These are phyloP conservation scores for Setaria italica DNA, from an alignment of 202 grass and related monocot species.

Conservation along the genomic window DNA sequence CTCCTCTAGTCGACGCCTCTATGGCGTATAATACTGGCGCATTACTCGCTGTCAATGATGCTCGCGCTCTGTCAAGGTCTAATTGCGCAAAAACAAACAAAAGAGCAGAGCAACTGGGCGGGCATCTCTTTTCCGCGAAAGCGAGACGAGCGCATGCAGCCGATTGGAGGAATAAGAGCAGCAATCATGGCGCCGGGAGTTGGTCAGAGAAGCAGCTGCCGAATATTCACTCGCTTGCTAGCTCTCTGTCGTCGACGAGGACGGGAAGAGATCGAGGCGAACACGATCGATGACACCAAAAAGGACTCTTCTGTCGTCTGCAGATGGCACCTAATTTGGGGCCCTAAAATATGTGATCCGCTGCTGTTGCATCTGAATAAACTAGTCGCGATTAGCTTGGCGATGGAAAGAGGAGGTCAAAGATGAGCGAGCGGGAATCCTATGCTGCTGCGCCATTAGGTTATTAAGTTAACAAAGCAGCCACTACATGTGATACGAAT, in stretches of 20 bases:
- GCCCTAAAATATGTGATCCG: conserved; percentile 37
- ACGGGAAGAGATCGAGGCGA: not conserved
- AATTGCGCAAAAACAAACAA: conserved; percentile 3
- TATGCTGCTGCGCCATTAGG: conserved; percentile 39
- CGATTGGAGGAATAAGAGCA: conserved; percentile 31
- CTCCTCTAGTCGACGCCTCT: not conserved
- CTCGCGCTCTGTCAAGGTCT: not conserved
- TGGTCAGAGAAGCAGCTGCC: conserved; percentile 39
- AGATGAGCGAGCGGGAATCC: conserved; percentile 35
- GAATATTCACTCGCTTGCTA: conserved; percentile 18
- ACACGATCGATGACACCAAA: conserved; percentile 38
- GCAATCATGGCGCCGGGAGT: conserved; percentile 38
- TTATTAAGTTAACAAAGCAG: conserved; percentile 20
- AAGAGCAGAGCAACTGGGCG: not conserved
- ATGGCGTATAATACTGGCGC: conserved; percentile 19
- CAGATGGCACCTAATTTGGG: conserved; percentile 34
- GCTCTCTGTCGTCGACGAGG: not conserved
- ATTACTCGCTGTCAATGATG: conserved; percentile 13
- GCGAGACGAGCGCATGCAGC: conserved; percentile 30
- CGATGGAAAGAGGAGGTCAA: conserved; percentile 36
- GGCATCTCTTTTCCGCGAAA: conserved; percentile 51
- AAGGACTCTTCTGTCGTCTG: conserved; percentile 49
- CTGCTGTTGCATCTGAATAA: conserved; percentile 5
- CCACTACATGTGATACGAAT: conserved; percentile 53
- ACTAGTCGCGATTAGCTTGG: not conserved